phyloP scores from a whole-genome alignment of 257 asterid genomes.

The Apocynum venetum region DNA sequence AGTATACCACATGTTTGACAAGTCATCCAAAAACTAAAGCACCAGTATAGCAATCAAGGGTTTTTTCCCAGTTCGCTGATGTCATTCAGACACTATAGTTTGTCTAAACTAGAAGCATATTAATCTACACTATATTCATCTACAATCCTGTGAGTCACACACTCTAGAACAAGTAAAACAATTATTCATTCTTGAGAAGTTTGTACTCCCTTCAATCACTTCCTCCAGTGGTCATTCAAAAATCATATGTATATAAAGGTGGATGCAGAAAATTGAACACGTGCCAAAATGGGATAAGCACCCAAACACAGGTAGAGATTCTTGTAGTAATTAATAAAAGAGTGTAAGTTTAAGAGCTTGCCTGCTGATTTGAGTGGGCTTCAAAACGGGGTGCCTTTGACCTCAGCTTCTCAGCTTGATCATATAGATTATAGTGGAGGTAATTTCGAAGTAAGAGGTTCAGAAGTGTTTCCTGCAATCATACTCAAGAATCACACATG shows the following conservation, averaged over 20 bases:
- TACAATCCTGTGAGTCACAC: not conserved
- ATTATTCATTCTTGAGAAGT: not conserved
- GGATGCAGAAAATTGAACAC: not conserved
- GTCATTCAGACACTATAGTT: not conserved
- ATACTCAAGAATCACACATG: not conserved
- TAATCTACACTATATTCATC: not conserved
- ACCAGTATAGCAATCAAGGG: not conserved
- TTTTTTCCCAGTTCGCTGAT: not conserved
- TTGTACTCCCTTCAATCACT: not conserved
- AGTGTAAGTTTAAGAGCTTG: conserved; percentile 11
- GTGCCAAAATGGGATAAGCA: not conserved
- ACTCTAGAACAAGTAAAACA: not conserved
- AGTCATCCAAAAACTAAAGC: not conserved
- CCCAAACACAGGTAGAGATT: not conserved
- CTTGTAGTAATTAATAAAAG: not conserved
- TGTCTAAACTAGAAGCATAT: not conserved
- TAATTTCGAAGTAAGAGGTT: conserved; percentile 79
- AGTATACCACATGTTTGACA: not conserved
- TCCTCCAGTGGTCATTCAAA: not conserved
- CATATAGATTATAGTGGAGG: conserved; percentile 85
- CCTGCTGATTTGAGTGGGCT: conserved; percentile 98
- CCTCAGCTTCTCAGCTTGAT: conserved; percentile 94
- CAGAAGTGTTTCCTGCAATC: conserved; percentile 79
- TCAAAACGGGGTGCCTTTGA: conserved; percentile 96
- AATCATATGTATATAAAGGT: not conserved